phyloP scores from a whole-genome alignment of 495 filamentous ascomycete species.

The Lophiostoma macrostomum region DNA sequence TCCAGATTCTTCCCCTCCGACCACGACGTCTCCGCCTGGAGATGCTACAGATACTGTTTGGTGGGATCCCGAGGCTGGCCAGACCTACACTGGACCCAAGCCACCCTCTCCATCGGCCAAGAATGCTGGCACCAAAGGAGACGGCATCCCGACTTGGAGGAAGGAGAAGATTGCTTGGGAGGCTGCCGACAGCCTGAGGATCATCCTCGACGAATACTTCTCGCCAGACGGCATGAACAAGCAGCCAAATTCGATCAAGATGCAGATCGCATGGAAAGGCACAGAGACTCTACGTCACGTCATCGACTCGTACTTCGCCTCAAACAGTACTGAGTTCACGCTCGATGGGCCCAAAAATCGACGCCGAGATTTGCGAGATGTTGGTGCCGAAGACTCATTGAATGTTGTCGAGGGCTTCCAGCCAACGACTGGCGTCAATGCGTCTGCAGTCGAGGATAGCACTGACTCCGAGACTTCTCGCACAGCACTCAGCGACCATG shows the following conservation, averaged over 20 bases:
- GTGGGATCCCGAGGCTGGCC: no score
- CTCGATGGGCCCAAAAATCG: not conserved
- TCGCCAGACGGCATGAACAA: not conserved
- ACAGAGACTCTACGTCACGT: not conserved
- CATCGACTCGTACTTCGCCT: not conserved
- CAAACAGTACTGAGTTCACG: not conserved
- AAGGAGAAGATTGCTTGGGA: conserved; percentile 5
- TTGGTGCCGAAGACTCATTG: not conserved
- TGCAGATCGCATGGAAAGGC: not conserved
- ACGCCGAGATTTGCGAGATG: not conserved
- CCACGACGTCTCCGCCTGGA: no score
- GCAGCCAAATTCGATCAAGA: not conserved
- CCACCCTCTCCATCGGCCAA: not conserved
- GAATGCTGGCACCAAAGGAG: not conserved
- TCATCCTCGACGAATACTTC: not conserved
- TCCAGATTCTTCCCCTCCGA: no score
- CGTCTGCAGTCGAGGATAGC: no score
- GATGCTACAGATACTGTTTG: no score
- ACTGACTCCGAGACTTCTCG: not conserved
- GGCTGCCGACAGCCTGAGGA: not conserved
- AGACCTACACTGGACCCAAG: not conserved
- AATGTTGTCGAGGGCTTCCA: not conserved
- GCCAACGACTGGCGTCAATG: not conserved
- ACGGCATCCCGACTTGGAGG: not conserved
- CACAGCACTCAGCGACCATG: not conserved